A percentile compares a stretch with the other conserved stretches of the same genome.
phyloP scores from a whole-genome alignment of 2,329 filamentous ascomycete species.

The Myriosclerotinia curreyana region DNA sequence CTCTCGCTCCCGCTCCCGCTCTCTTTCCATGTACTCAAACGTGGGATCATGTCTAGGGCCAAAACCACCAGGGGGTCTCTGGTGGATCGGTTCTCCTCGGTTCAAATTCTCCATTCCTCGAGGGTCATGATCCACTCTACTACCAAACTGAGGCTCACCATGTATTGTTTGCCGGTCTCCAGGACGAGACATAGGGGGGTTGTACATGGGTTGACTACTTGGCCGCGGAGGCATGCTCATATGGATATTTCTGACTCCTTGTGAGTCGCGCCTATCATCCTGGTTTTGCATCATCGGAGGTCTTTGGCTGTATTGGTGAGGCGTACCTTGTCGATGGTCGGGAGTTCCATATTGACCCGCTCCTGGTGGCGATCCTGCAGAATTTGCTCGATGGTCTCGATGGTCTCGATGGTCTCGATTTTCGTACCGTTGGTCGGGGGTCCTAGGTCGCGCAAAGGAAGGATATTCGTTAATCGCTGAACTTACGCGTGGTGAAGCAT shows the following conservation, averaged over 20 bases:
- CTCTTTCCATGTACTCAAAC: conserved; percentile 55
- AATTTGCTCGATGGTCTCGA: conserved; percentile 42
- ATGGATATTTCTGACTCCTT: conserved; percentile 33
- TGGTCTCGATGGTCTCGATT: conserved; percentile 26
- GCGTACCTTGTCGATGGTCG: conserved; percentile 56
- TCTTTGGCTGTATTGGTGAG: conserved; percentile 53
- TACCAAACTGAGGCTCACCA: conserved; percentile 29
- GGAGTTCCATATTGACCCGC: conserved; percentile 50
- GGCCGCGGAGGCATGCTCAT: conserved; percentile 37
- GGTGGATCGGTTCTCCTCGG: conserved; percentile 40
- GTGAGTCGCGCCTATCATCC: conserved; percentile 47
- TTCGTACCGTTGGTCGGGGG: conserved; percentile 66
- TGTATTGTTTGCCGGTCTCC: conserved; percentile 41
- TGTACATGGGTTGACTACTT: conserved; percentile 38
- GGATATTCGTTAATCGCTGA: conserved; percentile 56
- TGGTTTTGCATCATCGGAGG: conserved; percentile 40
- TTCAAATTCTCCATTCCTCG: conserved; percentile 39
- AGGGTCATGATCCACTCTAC: conserved; percentile 28
- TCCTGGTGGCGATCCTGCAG: conserved; percentile 42
- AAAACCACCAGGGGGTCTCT: conserved; percentile 29
- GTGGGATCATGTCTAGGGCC: conserved; percentile 39
- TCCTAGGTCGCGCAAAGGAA: conserved; percentile 65
- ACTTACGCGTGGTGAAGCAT: conserved; percentile 40
- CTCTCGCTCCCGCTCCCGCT: conserved; percentile 33
- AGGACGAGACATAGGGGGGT: conserved; percentile 45